Evolutionary conservation across 2,329 filamentous ascomycete species (phyloP), one percentile per base, ranked within the genome.

Genomic region (Fusarium secorum): DNA sequence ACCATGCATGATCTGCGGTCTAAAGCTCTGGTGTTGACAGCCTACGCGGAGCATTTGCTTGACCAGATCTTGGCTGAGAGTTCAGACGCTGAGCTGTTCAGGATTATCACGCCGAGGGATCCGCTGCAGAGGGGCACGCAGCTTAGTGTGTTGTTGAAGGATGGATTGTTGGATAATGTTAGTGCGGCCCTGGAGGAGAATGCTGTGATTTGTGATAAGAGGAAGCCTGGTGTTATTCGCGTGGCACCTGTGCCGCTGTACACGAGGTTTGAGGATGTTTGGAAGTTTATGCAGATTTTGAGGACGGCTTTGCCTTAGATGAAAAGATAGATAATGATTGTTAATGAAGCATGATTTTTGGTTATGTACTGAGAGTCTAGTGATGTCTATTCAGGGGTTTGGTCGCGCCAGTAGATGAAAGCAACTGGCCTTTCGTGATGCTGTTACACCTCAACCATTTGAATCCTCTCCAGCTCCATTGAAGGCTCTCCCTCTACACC

Each of bases 161-260:
- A 88, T 2, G 93, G 91, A 0, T 76, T 96, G 55, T 81, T 97
- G 60, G 93, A 95, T n/a, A 78, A 78, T 11, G 88, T 97, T 5
- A 85, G 89, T 64, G 82, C 84, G 45, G 85, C 85, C 32, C 79
- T 97, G 32, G 88, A 93, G 73, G 85, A 88, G 17, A 86, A 88
- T 4, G 92, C 91, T 2, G 89, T 96, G 5, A 87, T 97, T 2
- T 89, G 93, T 39, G 94, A 97, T 78, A 92, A 96, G 85, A 85
- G 94, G 64, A 93, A 93, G 79, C 94, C 95, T 3, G 90, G 95
- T 77, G 94, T 97, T 20, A 90, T 97, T 54, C 85, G 94, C 4
- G 89, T 97, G 3, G 93, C 94, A 4, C 94, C 95, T 3, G 91
- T 92, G 44, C 94, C 94, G 13, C 79, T 97, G 72, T 97, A 97